Base-by-base conservation (phyloP, 164 flowering plant genomes). In the Cinnamomum chago region DNA sequence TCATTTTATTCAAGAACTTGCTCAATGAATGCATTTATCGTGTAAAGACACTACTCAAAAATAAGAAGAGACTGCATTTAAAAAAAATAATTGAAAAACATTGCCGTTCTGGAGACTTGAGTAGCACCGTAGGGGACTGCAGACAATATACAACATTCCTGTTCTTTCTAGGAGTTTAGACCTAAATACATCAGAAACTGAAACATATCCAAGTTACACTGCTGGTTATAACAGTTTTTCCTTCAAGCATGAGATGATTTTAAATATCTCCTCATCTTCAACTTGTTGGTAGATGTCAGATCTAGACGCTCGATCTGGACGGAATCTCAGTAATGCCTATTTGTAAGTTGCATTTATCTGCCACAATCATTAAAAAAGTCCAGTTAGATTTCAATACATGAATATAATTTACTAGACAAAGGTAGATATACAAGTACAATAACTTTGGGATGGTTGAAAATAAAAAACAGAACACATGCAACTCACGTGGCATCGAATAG, bases 191-290 rank as follows among this genome's bases (percentile, higher is more conserved):
- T 35, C 47, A 35, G 10, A 35, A 6, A 35, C 47, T 35, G 10
- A 35, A 35, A 35, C 47, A 2, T 35, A 6, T 14, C 60, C 60
- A 55, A 12, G 75, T 72, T 81, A 80, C 40, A 70, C 73, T 68
- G 78, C 62, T 6, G 55, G 72, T 14, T 35, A 35, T 35, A 81
- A 58, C 75, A 87, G 80, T 79, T 92, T 95, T 51, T 92, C 97
- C 85, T 91, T 93, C 88, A 90, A 84, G 70, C 92, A 88, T 64
- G 88, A 85, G 20, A 95, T 86, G 71, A 95, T 88, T 84, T 93
- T 95, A 81, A 95, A 95, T 68, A 86, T 93, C 79, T 95, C 99
- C 82, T 95, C 99, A 15, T 97, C 90, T 79, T 92, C 99, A 74
- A 95, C 97, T 81, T 87, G 97, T 81, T 87, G 90, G 2, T 84